Conservation (phyloP, 192 early-diverging fungal species). For the Backusella tarrabulga region DNA sequence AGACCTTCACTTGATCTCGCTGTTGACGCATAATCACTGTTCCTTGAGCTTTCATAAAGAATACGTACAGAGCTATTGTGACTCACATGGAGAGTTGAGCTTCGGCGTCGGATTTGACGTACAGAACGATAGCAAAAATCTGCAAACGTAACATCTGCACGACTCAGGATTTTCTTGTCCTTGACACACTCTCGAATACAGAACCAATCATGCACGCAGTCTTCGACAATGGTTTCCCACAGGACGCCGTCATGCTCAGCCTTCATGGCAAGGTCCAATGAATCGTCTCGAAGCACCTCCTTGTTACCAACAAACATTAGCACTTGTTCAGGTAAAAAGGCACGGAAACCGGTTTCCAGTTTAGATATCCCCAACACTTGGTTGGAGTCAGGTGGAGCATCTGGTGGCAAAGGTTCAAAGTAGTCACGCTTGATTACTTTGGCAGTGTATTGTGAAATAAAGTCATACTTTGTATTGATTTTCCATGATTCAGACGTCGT, state of each 20-base stretch:
- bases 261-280: conserved; percentile 26
- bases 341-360: conserved; percentile 30
- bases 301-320: conserved; percentile 30
- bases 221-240: conserved; percentile 30
- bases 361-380: conserved; percentile 28
- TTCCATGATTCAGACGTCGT: conserved; percentile 34
- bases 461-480: conserved; percentile 32
- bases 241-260: conserved; percentile 28
- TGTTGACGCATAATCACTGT: background rate
- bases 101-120: conserved; percentile 6
- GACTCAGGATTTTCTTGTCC: conserved; percentile 27
- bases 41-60: background rate
- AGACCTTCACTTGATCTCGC: conserved; percentile 3
- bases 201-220: conserved; percentile 41
- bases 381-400: conserved; percentile 18
- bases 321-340: conserved; percentile 24
- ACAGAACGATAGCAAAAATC: conserved; percentile 27
- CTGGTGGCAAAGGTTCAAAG: conserved; percentile 23
- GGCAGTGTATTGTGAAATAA: conserved; percentile 34
- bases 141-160: conserved; percentile 24
- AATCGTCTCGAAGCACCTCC: conserved; percentile 37
- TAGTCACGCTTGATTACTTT: conserved; percentile 38
- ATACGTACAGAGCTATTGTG: background rate
- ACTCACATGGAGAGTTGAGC: background rate
- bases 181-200: conserved; percentile 32